Base-by-base conservation (phyloP, 164 flowering plant genomes). In the Sedum album region DNA sequence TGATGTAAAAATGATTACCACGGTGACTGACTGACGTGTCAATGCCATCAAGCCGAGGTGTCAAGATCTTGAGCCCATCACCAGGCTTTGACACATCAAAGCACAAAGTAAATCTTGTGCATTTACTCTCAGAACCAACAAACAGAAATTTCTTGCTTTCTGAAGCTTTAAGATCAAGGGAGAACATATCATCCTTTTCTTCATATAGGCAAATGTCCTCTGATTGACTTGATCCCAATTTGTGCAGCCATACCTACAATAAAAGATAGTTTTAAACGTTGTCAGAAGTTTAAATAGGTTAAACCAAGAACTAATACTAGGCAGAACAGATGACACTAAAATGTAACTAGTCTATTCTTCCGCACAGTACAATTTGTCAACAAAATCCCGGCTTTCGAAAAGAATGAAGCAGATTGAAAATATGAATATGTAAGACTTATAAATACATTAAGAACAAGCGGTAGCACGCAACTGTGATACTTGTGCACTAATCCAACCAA, bases 21-120 rank as follows among this genome's bases (percentile, higher is more conserved):
- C 98, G 91, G 74, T 93, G 98, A 70, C 97, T 86, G 67, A 71
- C 96, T 36, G 84, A 79, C 64, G 90, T 84, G 70, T 88, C 94
- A 75, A 88, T 76, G 53, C 96, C 97, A 76, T 79, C 73, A 41
- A 83, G 20, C 36, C 96, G 88, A 74, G 94, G 91, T 68, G 97
- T 88, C 80, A 93, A 82, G 68, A 79, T 82, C 73, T 46, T 67
- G 68, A 93, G 90, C 28, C 91, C 92, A 18, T 76, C 82, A 70
- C 81, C 91, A 49, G 79, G 85, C 74, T 78, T 85, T 49, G 84
- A 78, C 72, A 82, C 71, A 69, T 91, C 96, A 66, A 89, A 74
- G 76, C 82, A 88, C 73, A 85, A 86, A 28, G 83, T 75, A 64
- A 84, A 93, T 70, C 86, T 78, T 28, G 98, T 91, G 51, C 31